phyloP scores from a whole-genome alignment of 225 moss, liverwort and hornwort genomes.

The Straminergon stramineum region DNA sequence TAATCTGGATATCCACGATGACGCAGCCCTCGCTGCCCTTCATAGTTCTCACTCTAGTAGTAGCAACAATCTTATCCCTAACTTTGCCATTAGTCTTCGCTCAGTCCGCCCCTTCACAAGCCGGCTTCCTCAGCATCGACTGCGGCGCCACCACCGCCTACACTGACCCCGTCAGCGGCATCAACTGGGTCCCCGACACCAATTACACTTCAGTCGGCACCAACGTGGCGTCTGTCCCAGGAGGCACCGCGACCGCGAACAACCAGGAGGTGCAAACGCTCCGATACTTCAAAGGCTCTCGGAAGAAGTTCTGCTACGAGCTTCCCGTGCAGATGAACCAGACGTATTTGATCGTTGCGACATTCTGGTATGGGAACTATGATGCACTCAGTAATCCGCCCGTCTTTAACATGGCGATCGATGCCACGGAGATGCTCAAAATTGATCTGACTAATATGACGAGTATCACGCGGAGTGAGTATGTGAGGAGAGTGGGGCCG shows the following conservation, averaged over 20 bases:
- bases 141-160: conserved; percentile 34
- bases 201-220: conserved; percentile 12
- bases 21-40: background rate
- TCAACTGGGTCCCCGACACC: conserved; percentile 10
- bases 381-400: background rate
- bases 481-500: background rate
- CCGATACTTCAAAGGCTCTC: conserved; percentile 25
- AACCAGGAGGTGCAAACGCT: conserved; percentile 17
- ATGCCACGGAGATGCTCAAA: background rate
- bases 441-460: background rate
- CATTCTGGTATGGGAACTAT: conserved; percentile 23
- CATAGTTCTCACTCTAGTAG: background rate
- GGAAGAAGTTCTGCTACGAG: conserved; percentile 45
- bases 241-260: background rate
- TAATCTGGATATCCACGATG: background rate
- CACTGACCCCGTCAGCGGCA: conserved; percentile 16
- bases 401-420: conserved; percentile 4
- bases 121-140: conserved; percentile 53
- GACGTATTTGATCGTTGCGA: conserved; percentile 16
- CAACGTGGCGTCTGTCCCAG: background rate
- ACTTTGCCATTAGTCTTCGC: background rate
- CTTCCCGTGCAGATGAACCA: conserved; percentile 22
- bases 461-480: background rate
- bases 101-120: background rate
- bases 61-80: background rate